Evolutionary conservation across 441 rosid genomes (phyloP), one percentile per base, ranked within the genome.

Genomic region (Mallotus japonicus): DNA sequence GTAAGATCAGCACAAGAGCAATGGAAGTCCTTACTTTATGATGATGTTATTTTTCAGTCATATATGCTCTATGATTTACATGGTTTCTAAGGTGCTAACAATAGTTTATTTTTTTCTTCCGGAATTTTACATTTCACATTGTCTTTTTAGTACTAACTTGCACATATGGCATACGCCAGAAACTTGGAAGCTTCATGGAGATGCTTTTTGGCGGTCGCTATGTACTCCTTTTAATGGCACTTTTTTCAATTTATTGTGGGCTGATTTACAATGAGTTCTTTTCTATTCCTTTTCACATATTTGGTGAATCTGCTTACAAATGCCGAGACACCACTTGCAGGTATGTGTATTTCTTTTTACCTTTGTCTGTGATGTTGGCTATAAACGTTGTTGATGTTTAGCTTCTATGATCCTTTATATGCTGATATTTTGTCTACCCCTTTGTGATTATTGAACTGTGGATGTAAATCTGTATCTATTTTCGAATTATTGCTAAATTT

Each of bases 141-240:
- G 28, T 0, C 34, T n/a, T 62, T 28, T 13, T 34, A 19, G 19
- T 59, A 40, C 44, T 76, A 37, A 71, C 14, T 66, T 66, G 68
- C 50, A 37, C 54, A 0, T 67, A 44, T 53, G 12, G 59, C 79
- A 76, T 68, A n/a, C 72, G 19, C 46, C 85, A 94, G 99, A 94
- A 90, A 89, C 99, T 89, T 56, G 99, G 97, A 80, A 94, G 99
- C 88, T 94, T 94, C 85, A 94, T 94, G 99, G 97, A 92, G 87
- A 88, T 94, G 94, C 87, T 92, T 67, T 92, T 92, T 80, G 97
- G 97, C 17, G 99, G 99, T 59, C 95, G 97, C 73, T 94, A 92
- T 87, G 88, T 89, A 34, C 87, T 94, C 69, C 90, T 94, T 70
- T 79, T 94, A 75, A 92, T 94, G 97, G 82, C 99, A 19, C 84